A percentile compares a stretch with the other conserved stretches of the same genome.
phyloP scores from a whole-genome alignment of 2,329 filamentous ascomycete genomes.

The Pyrenophora seminiperda region DNA sequence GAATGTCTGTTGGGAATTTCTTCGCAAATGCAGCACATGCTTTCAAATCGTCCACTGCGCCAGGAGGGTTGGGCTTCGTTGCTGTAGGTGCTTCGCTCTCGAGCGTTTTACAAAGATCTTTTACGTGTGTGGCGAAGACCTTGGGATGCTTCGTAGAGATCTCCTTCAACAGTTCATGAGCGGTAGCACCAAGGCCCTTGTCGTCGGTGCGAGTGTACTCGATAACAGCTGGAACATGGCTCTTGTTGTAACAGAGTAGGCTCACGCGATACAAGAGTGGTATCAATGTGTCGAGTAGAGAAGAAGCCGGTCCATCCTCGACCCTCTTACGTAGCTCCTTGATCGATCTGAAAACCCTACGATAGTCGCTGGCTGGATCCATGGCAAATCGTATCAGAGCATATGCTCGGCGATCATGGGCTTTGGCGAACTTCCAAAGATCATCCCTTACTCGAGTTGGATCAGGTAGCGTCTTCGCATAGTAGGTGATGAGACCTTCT shows the following conservation, averaged over 20 bases:
- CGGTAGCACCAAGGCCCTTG: conserved; percentile 74
- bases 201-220: conserved; percentile 84
- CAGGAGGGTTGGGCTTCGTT: conserved; percentile 68
- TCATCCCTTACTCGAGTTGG: conserved; percentile 72
- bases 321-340: conserved; percentile 86
- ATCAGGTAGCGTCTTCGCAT: conserved; percentile 79
- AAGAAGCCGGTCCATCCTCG: conserved; percentile 66
- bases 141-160: conserved; percentile 89
- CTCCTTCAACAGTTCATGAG: conserved; percentile 88
- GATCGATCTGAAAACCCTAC: conserved; percentile 85
- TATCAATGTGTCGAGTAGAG: conserved; percentile 76
- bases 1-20: conserved; percentile 82
- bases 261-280: conserved; percentile 83
- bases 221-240: conserved; percentile 89
- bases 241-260: conserved; percentile 89
- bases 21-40: conserved; percentile 91
- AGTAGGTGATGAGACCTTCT: conserved; percentile 71
- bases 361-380: conserved; percentile 85
- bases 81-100: conserved; percentile 77
- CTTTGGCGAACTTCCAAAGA: conserved; percentile 86
- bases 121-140: conserved; percentile 89
- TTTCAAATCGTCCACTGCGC: conserved; percentile 87
- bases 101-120: conserved; percentile 86
- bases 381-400: conserved; percentile 87
- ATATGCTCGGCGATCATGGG: conserved; percentile 87